Conservation (phyloP, 2,329 filamentous ascomycete species). For the Pestalotiopsis fici region DNA sequence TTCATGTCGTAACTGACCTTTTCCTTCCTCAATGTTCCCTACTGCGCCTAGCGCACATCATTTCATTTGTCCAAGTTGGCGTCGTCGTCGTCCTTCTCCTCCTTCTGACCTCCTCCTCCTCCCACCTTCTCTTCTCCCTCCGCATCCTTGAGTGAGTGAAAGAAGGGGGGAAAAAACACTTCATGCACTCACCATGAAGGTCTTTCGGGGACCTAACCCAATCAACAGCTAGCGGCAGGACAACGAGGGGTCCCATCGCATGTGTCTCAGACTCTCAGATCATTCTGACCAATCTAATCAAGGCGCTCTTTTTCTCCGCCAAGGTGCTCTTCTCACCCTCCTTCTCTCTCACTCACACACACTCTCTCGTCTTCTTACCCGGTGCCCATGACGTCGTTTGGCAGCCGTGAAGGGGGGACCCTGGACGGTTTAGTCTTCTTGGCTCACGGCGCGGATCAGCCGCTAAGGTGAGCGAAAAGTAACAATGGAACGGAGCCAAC, state of each 20-base stretch:
- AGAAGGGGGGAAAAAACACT: too few species aligned
- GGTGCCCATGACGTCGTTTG: background rate
- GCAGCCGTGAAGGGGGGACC: background rate
- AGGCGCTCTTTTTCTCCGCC: background rate
- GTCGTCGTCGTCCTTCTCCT: background rate
- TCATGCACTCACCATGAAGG: background rate
- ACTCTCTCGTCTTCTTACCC: too few species aligned
- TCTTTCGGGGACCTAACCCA: background rate
- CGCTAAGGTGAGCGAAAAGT: background rate
- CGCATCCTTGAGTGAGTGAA: background rate
- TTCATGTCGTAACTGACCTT: background rate
- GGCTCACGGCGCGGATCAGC: background rate
- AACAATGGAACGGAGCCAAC: background rate
- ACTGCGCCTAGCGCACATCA: background rate
- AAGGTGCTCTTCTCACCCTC: background rate
- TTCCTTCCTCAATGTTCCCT: background rate
- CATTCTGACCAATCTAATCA: background rate
- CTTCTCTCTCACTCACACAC: too few species aligned
- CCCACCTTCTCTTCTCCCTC: too few species aligned
- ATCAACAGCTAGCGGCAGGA: background rate
- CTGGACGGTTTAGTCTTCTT: background rate
- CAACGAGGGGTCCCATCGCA: background rate
- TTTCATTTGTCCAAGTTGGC: background rate
- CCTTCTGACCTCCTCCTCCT: too few species aligned
- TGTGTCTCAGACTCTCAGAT: background rate